These are phyloP conservation scores for Pythium periplocum DNA, from an alignment of 352 stramenopile genomes.

Conservation along the genomic window DNA sequence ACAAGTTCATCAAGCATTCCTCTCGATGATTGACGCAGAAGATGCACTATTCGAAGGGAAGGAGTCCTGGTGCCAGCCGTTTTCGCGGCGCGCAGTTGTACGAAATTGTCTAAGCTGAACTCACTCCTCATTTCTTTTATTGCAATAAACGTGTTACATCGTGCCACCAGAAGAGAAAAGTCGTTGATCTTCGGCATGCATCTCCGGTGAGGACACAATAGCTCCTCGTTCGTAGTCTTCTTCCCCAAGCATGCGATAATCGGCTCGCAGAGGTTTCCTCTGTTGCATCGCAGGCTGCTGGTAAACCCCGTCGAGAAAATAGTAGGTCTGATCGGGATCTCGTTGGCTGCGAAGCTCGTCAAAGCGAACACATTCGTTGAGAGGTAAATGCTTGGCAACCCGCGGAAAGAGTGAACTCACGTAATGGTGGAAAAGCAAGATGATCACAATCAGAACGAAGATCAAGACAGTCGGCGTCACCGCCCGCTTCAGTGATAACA, in stretches of 20 bases:
- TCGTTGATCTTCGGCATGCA: constrained; percentile 37
- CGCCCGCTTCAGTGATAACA: constrained; percentile 76
- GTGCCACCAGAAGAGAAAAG: constrained; percentile 25
- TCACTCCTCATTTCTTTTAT: not conserved
- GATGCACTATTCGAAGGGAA: constrained; percentile 31
- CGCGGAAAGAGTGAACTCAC: constrained; percentile 46
- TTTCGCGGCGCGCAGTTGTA: too few relatives aligned
- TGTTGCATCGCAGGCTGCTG: constrained; percentile 65
- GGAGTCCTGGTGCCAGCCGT: constrained; percentile 5
- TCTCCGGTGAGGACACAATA: constrained; percentile 34
- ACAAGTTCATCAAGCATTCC: constrained; percentile 44
- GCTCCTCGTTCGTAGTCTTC: constrained; percentile 20
- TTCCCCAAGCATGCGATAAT: constrained; percentile 56
- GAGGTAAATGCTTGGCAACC: constrained; percentile 51
- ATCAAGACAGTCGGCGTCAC: constrained; percentile 15
- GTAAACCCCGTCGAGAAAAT: constrained; percentile 71
- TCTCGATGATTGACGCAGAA: constrained; percentile 49
- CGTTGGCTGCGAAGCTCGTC: constrained; percentile 33
- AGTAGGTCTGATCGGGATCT: constrained; percentile 29
- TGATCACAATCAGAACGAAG: constrained; percentile 27
- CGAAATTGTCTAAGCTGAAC: too few relatives aligned
- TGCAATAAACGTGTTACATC: not conserved
- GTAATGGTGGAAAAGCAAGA: constrained; percentile 65
- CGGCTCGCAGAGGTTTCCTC: constrained; percentile 32
- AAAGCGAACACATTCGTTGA: constrained; percentile 51